Percentiles rank a stretch among this genome's conserved stretches.
phyloP scores from a whole-genome alignment of 345 rosid species.

The Rubroshorea leprosula region DNA sequence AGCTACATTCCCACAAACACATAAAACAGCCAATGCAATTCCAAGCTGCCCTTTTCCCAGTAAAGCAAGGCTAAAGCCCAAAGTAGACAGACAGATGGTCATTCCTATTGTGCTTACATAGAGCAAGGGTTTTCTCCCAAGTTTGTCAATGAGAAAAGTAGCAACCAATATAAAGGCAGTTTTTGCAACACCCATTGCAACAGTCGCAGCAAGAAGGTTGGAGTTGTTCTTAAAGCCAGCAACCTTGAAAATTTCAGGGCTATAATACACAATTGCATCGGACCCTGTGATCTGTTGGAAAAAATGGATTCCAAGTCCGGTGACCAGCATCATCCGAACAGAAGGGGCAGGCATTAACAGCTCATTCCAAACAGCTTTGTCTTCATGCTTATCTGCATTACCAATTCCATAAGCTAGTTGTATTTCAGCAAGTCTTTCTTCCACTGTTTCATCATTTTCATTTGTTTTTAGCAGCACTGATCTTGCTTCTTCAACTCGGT shows the following conservation, averaged over 20 bases:
- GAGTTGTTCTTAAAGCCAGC: constrained; percentile 60
- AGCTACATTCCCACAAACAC: constrained; percentile 72
- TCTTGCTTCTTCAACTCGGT: constrained; percentile 61
- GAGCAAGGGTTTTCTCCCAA: constrained; percentile 28
- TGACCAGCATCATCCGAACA: constrained; percentile 48
- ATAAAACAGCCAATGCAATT: constrained; percentile 40
- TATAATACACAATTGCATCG: constrained; percentile 36
- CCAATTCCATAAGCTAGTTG: constrained; percentile 46
- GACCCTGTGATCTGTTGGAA: constrained; percentile 81
- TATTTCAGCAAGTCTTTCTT: constrained; percentile 68
- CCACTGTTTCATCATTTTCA: constrained; percentile 54
- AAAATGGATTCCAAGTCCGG: constrained; percentile 76
- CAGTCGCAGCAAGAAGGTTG: constrained; percentile 64
- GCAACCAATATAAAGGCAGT: constrained; percentile 62
- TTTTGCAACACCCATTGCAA: constrained; percentile 70
- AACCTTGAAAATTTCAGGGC: constrained; percentile 52
- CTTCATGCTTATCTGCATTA: constrained; percentile 24
- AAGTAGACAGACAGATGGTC: constrained; percentile 59
- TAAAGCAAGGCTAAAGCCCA: constrained; percentile 50
- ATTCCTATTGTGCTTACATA: constrained; percentile 80
- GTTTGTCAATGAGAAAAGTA: constrained; percentile 51
- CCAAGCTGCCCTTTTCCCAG: constrained; percentile 41
- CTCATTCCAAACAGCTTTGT: constrained; percentile 67
- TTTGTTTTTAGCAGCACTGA: constrained; percentile 57
- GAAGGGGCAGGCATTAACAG: constrained; percentile 58